These are phyloP conservation scores for Polychaeton citri DNA, from an alignment of 2,329 filamentous ascomycete genomes.

Conservation along the genomic window DNA sequence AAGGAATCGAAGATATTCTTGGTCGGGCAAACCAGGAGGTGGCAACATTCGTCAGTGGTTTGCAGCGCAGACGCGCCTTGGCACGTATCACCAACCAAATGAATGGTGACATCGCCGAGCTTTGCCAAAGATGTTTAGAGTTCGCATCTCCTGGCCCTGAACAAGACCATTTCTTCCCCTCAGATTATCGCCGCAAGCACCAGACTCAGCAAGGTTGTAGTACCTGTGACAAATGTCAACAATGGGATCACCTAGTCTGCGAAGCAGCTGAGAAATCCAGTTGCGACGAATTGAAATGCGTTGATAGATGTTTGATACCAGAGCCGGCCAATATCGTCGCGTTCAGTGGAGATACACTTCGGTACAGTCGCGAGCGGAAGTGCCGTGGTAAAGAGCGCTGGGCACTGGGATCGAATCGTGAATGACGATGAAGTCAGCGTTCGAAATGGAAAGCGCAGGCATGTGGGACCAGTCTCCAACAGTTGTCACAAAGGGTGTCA, in stretches of 20 bases:
- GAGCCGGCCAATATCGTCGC: neutral
- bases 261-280: conserved; percentile 1
- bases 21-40: conserved; percentile 10
- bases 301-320: neutral
- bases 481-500: conserved; percentile 8
- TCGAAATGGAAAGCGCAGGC: conserved; percentile 13
- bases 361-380: conserved; percentile 6
- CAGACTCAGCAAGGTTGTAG: conserved; percentile 2
- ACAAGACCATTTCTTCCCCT: conserved; percentile 11
- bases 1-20: conserved; percentile 8
- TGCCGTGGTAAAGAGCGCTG: conserved; percentile 7
- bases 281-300: conserved; percentile 4
- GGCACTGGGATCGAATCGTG: conserved; percentile 11
- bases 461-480: conserved; percentile 6
- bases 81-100: conserved; percentile 4
- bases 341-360: conserved; percentile 5
- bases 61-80: conserved; percentile 6
- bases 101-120: neutral
- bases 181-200: conserved; percentile 15
- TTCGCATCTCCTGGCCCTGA: conserved; percentile 8
- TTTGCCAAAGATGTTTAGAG: neutral
- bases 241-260: conserved; percentile 6
- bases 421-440: conserved; percentile 5
- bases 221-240: conserved; percentile 3
- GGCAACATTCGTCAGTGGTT: conserved; percentile 7